phyloP scores from a whole-genome alignment of 805 yeast genomes.

The Candida odintsovae region DNA sequence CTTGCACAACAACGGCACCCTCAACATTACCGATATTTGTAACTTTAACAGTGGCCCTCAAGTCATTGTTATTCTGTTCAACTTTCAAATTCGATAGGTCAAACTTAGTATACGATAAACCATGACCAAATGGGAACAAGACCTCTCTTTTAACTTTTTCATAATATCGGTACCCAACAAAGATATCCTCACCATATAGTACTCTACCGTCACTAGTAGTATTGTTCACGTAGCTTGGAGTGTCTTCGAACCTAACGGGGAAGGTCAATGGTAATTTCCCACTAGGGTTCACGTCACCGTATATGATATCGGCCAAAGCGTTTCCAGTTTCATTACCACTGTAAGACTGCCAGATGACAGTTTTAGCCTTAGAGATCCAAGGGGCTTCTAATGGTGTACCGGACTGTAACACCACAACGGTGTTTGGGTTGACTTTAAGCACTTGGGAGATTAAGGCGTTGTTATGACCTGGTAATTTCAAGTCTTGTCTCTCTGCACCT shows the following conservation, averaged over 20 bases:
- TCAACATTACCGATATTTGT: constrained; percentile 20
- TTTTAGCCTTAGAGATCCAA: constrained; percentile 38
- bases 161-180: constrained; percentile 39
- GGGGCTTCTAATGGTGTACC: constrained; percentile 61
- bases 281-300: constrained; percentile 49
- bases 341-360: constrained; percentile 30
- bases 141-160: constrained; percentile 44
- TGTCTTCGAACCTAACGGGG: constrained; percentile 47
- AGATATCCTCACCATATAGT: constrained; percentile 61
- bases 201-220: constrained; percentile 41
- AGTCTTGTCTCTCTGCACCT: constrained; percentile 42
- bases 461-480: constrained; percentile 46
- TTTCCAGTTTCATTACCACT: constrained; percentile 54
- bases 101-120: constrained; percentile 55
- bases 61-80: too few relatives aligned
- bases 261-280: constrained; percentile 54
- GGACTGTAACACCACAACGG: constrained; percentile 49
- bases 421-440: constrained; percentile 40
- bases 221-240: constrained; percentile 48
- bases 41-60: too few relatives aligned
- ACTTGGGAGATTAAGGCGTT: constrained; percentile 41
- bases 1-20: constrained; percentile 38
- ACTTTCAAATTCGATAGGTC: constrained; percentile 21
- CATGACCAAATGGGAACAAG: constrained; percentile 57
- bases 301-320: constrained; percentile 53